A percentile compares a stretch with the other conserved stretches of the same genome.
phyloP scores from a whole-genome alignment of 73 alveolate genomes.

The Paramecium biaurelia region DNA sequence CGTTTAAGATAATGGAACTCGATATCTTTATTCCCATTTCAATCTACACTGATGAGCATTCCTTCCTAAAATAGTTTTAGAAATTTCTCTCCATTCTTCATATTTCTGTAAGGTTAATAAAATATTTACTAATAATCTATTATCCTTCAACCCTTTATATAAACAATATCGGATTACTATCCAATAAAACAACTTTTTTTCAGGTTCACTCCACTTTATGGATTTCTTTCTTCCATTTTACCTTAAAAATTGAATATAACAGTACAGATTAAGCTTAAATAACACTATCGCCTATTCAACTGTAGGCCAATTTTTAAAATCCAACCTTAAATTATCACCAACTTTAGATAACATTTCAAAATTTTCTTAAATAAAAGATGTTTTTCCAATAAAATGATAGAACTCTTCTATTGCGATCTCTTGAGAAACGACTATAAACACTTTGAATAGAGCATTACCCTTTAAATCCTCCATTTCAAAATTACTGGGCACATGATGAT shows the following conservation, averaged over 20 bases:
- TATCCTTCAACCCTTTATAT: neutral
- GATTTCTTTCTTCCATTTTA: neutral
- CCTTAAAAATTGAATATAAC: neutral
- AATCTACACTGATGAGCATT: constrained; percentile 39
- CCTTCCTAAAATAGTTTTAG: constrained; percentile 24
- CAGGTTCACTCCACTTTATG: constrained; percentile 17
- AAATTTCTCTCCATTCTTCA: constrained; percentile 44
- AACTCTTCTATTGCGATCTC: neutral
- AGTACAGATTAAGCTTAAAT: neutral
- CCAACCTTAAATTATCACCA: neutral
- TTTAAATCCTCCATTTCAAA: constrained; percentile 37
- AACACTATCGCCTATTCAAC: neutral
- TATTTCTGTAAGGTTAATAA: neutral
- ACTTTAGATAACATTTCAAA: neutral
- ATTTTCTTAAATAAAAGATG: neutral
- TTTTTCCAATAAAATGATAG: neutral
- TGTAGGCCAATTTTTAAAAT: constrained; percentile 31
- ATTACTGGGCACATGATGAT: neutral
- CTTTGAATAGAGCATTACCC: neutral
- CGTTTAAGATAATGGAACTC: neutral
- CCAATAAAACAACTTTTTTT: constrained; percentile 46
- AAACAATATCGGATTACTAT: constrained; percentile 38
- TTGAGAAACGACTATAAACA: neutral
- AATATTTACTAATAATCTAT: neutral
- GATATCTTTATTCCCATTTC: constrained; percentile 52